Evolutionary conservation across 2,329 filamentous ascomycete species (phyloP), one percentile per base, ranked within the genome.

Genomic region (Monascus ruber): DNA sequence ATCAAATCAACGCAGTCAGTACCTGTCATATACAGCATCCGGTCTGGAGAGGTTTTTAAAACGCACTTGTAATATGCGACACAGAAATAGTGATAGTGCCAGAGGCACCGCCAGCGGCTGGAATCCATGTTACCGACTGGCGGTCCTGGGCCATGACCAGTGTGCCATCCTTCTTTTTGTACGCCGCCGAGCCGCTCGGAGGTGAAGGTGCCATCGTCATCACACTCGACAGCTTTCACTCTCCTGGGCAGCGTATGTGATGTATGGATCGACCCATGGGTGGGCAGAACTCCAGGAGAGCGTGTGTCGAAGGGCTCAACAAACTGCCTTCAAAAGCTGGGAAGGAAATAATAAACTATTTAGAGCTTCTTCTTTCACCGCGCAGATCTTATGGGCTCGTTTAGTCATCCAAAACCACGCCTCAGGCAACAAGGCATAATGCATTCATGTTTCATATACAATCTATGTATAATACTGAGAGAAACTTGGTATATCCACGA

Each of bases 121-220:
- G 83, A 27, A 79, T 85, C 89, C 89, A 98, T 59, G 77, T 81
- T 44, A 96, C 76, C 31, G 73, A 78, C 54, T 76, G 76, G 53
- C 77, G 73, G 61, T 94, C 85, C 41, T 74, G 68, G 10, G 83
- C 79, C 51, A 96, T 71, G 25, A 78, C 76, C 54, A 98, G 69
- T 44, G 77, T 76, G 59, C 91, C 91, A 70, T 96, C 85, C 64
- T 94, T 91, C 71, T 96, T 98, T 68, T 95, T 96, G 73, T 91
- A 96, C 42, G 80, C 71, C 38, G 83, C 80, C 46, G 74, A 76
- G 43, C 81, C 85, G 50, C 70, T 74, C 38, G 76, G 77, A 45
- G 72, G 61, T 57, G 64, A 50, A 29, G 42, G 51, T 47, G 60
- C 55, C 59, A 62, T 62, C 49, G 49, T 59, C 51, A 31, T 34